A percentile compares a stretch with the other conserved stretches of the same genome.
phyloP scores from a whole-genome alignment of 2,329 filamentous ascomycete genomes.

The Nectriaceae sp. region DNA sequence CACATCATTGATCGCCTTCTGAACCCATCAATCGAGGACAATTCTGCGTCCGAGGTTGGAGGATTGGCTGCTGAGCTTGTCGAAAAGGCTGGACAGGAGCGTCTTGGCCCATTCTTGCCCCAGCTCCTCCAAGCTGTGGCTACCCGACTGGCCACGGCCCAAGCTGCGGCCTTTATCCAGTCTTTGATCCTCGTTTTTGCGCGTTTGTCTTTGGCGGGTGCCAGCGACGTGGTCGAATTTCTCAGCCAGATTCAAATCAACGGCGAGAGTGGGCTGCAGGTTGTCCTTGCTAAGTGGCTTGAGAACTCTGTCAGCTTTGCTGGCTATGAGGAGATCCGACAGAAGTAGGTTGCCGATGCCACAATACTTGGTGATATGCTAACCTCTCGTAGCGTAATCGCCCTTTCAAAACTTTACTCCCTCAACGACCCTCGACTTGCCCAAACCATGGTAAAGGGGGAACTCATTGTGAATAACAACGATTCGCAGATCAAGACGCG shows the following conservation, averaged over 20 bases:
- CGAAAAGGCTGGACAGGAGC: slow-evolving; percentile 90
- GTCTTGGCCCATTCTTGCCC: slow-evolving; percentile 85
- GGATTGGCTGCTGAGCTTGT: slow-evolving; percentile 92
- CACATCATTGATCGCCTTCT: slow-evolving; percentile 91
- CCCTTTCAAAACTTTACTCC: slow-evolving; percentile 86
- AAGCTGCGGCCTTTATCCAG: slow-evolving; percentile 89
- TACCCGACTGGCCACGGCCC: slow-evolving; percentile 76
- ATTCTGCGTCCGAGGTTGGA: slow-evolving; percentile 93
- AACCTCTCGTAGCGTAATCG: slow-evolving; percentile 68
- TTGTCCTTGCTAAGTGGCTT: slow-evolving; percentile 93
- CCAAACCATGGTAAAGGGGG: slow-evolving; percentile 85
- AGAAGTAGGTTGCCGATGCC: slow-evolving; percentile 83
- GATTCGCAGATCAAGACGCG: slow-evolving; percentile 86
- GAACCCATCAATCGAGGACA: slow-evolving; percentile 82
- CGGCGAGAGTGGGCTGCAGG: slow-evolving; percentile 78
- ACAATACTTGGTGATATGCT: background rate
- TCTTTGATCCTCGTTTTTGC: slow-evolving; percentile 95
- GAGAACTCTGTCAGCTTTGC: slow-evolving; percentile 97
- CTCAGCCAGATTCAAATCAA: slow-evolving; percentile 81
- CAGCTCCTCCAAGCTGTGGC: slow-evolving; percentile 90
- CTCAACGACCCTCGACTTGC: slow-evolving; percentile 79
- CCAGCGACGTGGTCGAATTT: slow-evolving; percentile 90
- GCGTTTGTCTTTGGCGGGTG: slow-evolving; percentile 79
- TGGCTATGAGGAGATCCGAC: slow-evolving; percentile 96
- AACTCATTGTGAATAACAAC: slow-evolving; percentile 78